A percentile compares a stretch with the other conserved stretches of the same genome.
phyloP scores from a whole-genome alignment of 768 basidiomycete genomes.

The Pleurotus platypus region DNA sequence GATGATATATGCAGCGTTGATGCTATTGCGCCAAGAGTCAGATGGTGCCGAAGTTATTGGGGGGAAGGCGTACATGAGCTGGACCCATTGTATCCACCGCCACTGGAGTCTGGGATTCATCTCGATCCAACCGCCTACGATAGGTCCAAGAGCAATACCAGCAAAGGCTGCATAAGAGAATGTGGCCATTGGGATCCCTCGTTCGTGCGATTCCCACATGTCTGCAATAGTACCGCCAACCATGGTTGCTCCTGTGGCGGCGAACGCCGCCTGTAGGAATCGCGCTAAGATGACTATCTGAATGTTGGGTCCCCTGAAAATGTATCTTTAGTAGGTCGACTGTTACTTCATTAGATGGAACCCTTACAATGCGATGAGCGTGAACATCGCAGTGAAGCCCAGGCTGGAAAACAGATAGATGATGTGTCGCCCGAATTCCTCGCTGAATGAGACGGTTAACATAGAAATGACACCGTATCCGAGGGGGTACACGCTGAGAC shows the following conservation, averaged over 20 bases:
- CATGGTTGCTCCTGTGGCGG: slow-evolving; percentile 68
- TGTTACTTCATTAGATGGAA: background rate
- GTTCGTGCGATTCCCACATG: slow-evolving; percentile 65
- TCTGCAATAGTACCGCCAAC: slow-evolving; percentile 75
- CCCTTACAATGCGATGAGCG: slow-evolving; percentile 42
- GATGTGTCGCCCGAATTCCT: slow-evolving; percentile 66
- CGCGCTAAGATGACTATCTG: slow-evolving; percentile 63
- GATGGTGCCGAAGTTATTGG: background rate
- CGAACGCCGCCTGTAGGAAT: slow-evolving; percentile 64
- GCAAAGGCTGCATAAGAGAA: slow-evolving; percentile 62
- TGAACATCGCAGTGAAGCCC: slow-evolving; percentile 48
- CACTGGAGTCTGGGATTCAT: slow-evolving; percentile 54
- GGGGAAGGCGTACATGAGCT: slow-evolving; percentile 47
- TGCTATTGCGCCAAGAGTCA: background rate
- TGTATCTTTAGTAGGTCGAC: background rate
- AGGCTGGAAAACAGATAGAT: slow-evolving; percentile 50
- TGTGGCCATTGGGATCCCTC: slow-evolving; percentile 74
- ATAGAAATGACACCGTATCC: slow-evolving; percentile 65
- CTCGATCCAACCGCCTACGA: slow-evolving; percentile 68
- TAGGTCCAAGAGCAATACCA: slow-evolving; percentile 61
- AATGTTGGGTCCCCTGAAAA: slow-evolving; percentile 41
- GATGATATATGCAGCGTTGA: slow-evolving; percentile 40
- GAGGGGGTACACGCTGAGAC: slow-evolving; percentile 49
- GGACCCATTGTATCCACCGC: slow-evolving; percentile 86
- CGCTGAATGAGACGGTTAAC: slow-evolving; percentile 65